Percentiles rank a stretch among this genome's conserved stretches.
Evolutionary conservation across 148 eudicot species (phyloP).

Genomic region (Heliosperma pusillum): DNA sequence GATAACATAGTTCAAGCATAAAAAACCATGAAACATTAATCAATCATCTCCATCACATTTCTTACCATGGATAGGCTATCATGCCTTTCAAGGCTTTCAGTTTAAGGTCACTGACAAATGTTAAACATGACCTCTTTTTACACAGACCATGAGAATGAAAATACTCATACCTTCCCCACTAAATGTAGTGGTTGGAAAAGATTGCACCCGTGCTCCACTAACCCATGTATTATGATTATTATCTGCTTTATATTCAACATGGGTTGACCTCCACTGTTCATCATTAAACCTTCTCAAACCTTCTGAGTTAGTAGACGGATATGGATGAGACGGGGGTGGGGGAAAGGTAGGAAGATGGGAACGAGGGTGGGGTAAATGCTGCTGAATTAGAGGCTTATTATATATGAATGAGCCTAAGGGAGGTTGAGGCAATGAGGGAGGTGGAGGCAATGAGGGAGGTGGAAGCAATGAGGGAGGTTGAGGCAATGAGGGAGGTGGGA

Average conservation of each 20-base stretch:
- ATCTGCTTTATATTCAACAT: conserved; percentile 55
- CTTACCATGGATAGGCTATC: neutral
- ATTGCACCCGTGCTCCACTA: conserved; percentile 46
- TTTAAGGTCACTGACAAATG: neutral
- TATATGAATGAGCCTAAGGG: too few species aligned
- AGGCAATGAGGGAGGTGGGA: conserved; percentile 41
- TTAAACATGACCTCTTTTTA: neutral
- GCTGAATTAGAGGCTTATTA: conserved; percentile 45
- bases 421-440: conserved; percentile 45
- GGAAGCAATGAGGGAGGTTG: too few species aligned
- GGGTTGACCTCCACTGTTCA: conserved; percentile 57
- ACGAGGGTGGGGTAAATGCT: conserved; percentile 40
- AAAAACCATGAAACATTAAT: neutral
- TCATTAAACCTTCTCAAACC: conserved; percentile 51
- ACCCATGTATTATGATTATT: conserved; percentile 54
- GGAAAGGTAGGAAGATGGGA: conserved; percentile 20
- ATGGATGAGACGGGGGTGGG: conserved; percentile 30
- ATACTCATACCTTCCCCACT: conserved; percentile 56
- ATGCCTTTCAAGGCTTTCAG: neutral
- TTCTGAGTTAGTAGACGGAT: conserved; percentile 45
- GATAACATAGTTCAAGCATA: neutral
- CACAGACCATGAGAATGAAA: conserved; percentile 1
- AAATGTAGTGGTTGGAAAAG: conserved; percentile 38
- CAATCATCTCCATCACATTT: neutral
- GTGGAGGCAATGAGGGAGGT: too few species aligned